Percentiles rank a stretch among this genome's conserved stretches.
These are phyloP conservation scores for Dendrocalamus sinicus DNA, from an alignment of 176 grass and related monocot genomes.

Conservation along the genomic window DNA sequence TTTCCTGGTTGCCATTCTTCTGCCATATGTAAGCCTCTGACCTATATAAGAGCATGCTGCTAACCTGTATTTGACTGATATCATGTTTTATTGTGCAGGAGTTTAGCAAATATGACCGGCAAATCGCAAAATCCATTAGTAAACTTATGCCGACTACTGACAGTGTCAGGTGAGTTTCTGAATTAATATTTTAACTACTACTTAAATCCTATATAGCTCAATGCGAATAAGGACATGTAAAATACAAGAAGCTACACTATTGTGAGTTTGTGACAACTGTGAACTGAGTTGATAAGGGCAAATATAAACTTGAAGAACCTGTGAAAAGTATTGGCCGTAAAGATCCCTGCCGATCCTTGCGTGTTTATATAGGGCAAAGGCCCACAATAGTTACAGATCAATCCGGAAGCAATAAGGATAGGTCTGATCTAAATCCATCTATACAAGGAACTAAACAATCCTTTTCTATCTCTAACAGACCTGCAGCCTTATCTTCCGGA, in stretches of 20 bases:
- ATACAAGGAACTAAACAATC: no score
- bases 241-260: conserved; percentile 20
- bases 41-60: conserved; percentile 15
- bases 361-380: no score
- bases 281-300: conserved; percentile 1
- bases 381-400: no score
- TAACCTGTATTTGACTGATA: conserved; percentile 17
- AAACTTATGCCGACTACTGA: conserved; percentile 73
- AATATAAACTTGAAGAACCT: conserved; percentile 16
- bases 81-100: conserved; percentile 52
- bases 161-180: conserved; percentile 60
- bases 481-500: no score
- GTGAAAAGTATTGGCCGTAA: no score
- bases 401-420: no score
- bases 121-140: conserved; percentile 70
- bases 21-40: conserved; percentile 24
- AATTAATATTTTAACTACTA: not conserved
- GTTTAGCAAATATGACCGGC: conserved; percentile 61
- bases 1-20: not conserved
- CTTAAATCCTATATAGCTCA: conserved; percentile 14
- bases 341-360: no score
- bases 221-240: conserved; percentile 12
- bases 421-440: no score
- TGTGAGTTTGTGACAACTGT: not conserved
- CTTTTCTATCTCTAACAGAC: no score